phyloP scores from a whole-genome alignment of 305 asterid genomes.

The Fraxinus platypoda region DNA sequence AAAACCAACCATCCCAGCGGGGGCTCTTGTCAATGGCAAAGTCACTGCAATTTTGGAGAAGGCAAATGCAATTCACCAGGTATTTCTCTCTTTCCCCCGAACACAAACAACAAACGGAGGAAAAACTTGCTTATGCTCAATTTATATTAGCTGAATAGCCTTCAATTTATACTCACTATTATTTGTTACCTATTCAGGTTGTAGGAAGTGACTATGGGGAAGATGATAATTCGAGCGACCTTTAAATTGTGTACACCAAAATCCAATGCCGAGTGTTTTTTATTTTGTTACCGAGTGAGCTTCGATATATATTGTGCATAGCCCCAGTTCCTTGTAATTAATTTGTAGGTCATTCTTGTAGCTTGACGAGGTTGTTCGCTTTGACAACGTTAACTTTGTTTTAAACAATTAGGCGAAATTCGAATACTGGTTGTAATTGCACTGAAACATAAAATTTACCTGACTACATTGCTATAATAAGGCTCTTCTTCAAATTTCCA shows the following conservation, averaged over 20 bases:
- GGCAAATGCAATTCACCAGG: constrained; percentile 94
- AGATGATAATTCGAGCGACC: constrained; percentile 72
- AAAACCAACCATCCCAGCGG: constrained; percentile 46
- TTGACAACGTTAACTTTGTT: constrained; percentile 9
- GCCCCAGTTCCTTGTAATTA: constrained; percentile 30
- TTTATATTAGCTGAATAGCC: neutral
- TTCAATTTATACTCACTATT: constrained; percentile 11
- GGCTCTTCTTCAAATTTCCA: neutral
- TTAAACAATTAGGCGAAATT: constrained; percentile 4
- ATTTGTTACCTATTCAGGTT: constrained; percentile 46
- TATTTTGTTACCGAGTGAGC: constrained; percentile 20
- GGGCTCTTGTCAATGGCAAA: constrained; percentile 46
- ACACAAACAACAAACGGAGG: neutral
- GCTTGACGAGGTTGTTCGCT: constrained; percentile 9
- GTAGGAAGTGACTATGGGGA: constrained; percentile 68
- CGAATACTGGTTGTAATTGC: neutral
- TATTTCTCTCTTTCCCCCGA: constrained; percentile 25
- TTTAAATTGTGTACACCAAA: constrained; percentile 32
- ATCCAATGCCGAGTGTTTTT: constrained; percentile 21
- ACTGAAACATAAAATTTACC: neutral
- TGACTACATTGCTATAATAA: neutral
- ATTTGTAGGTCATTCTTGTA: constrained; percentile 25
- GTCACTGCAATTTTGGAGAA: constrained; percentile 79
- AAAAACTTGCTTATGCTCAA: neutral
- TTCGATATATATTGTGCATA: constrained; percentile 39